phyloP scores from a whole-genome alignment of 2,329 filamentous ascomycete genomes.

The Talaromyces sp. region DNA sequence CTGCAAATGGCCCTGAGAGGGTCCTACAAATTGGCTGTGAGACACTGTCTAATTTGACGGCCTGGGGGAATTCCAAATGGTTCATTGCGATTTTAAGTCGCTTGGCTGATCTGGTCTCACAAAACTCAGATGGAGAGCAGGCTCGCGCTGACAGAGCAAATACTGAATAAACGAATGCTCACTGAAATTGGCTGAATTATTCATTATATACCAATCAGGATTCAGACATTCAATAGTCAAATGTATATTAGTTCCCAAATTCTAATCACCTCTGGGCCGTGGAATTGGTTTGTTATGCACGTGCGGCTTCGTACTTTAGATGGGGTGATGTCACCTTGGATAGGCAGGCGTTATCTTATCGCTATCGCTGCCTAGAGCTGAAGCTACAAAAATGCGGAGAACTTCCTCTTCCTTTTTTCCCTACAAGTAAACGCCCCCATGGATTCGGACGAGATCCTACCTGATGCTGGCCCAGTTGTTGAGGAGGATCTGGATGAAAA shows the following conservation, averaged over 20 bases:
- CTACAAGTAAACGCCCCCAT: constrained; percentile 18
- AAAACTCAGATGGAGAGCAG: constrained; percentile 8
- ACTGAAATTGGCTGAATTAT: background rate
- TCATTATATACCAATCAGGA: too few species aligned
- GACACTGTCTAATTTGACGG: constrained; percentile 35
- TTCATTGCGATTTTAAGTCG: constrained; percentile 36
- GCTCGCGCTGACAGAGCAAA: constrained; percentile 4
- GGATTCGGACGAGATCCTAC: constrained; percentile 33
- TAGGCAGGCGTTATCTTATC: constrained; percentile 1
- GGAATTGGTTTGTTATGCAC: background rate
- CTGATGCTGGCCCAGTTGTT: constrained; percentile 10
- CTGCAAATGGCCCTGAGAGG: constrained; percentile 39
- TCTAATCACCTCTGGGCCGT: background rate
- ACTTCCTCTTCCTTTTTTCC: background rate
- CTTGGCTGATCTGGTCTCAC: constrained; percentile 30
- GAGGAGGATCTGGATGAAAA: constrained; percentile 37
- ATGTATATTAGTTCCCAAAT: constrained; percentile 4
- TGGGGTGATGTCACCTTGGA: constrained; percentile 24
- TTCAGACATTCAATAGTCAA: too few species aligned
- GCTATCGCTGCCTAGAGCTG: constrained; percentile 2
- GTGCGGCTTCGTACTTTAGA: background rate
- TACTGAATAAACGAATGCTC: background rate
- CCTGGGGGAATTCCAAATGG: constrained; percentile 41
- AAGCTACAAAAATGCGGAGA: constrained; percentile 3
- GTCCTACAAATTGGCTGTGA: constrained; percentile 44